Conservation (phyloP, 208 protist genomes). For the Leishmania aethiopica region DNA sequence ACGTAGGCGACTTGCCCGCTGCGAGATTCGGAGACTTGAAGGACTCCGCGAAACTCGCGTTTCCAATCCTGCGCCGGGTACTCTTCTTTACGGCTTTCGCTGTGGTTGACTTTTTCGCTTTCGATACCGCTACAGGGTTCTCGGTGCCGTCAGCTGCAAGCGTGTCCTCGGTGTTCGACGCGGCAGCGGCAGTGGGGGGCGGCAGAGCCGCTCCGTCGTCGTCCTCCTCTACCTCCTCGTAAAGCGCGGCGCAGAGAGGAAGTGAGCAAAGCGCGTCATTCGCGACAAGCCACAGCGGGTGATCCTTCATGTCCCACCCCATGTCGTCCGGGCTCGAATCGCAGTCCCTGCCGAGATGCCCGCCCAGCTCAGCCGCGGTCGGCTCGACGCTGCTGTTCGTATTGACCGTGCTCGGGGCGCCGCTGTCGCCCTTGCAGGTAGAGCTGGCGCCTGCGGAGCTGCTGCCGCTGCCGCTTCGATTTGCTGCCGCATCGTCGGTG, state of each 20-base stretch:
- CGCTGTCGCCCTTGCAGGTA: not conserved
- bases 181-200: not conserved
- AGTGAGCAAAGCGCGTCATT: constrained; percentile 79
- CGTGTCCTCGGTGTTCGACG: not conserved
- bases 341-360: not conserved
- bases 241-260: constrained; percentile 96
- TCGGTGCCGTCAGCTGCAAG: not conserved
- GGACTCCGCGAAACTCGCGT: not conserved
- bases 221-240: constrained; percentile 43
- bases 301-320: constrained; percentile 69
- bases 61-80: not conserved
- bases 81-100: not conserved
- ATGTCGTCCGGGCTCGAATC: constrained; percentile 23
- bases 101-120: not conserved
- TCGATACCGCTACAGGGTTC: not conserved
- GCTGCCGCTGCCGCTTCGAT: constrained; percentile 70
- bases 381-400: not conserved
- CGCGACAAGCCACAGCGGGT: constrained; percentile 77
- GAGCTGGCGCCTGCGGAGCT: not conserved
- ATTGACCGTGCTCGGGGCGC: not conserved
- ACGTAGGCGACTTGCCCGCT: not conserved
- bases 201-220: not conserved
- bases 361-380: constrained; percentile 6
- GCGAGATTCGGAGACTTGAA: not conserved
- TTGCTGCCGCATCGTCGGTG: constrained; percentile 16